A percentile compares a stretch with the other conserved stretches of the same genome.
Evolutionary conservation across 768 basidiomycete genomes (phyloP).

Genomic region (Russula dissimulans): DNA sequence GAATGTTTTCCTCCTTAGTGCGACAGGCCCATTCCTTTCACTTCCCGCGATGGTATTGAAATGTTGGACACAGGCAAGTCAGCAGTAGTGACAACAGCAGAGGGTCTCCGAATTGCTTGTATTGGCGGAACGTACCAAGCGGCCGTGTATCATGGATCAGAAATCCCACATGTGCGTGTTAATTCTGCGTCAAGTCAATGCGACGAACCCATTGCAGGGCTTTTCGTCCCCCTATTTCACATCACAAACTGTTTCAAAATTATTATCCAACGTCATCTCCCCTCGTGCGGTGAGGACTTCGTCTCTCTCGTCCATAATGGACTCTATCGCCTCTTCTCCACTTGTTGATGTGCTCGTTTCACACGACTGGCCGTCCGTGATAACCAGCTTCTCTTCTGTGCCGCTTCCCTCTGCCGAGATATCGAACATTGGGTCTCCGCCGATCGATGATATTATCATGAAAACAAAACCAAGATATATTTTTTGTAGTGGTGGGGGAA

Average conservation of each 20-base stretch:
- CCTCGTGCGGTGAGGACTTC: conserved; percentile 40
- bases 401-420: conserved; percentile 38
- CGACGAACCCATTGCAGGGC: conserved; percentile 37
- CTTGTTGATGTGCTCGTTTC: conserved; percentile 76
- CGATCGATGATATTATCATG: conserved; percentile 55
- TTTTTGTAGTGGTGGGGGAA: conserved; percentile 58
- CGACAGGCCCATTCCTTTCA: conserved; percentile 24
- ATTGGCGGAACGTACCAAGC: conserved; percentile 70
- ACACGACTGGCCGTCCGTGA: conserved; percentile 62
- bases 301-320: conserved; percentile 60
- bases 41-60: not conserved
- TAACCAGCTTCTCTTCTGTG: conserved; percentile 52
- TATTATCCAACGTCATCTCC: conserved; percentile 60
- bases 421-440: conserved; percentile 37
- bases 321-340: conserved; percentile 50
- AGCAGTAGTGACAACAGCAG: conserved; percentile 65
- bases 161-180: conserved; percentile 51
- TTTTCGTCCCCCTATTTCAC: conserved; percentile 73
- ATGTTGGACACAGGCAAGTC: conserved; percentile 56
- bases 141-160: conserved; percentile 47
- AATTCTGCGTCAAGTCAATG: conserved; percentile 43
- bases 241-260: conserved; percentile 55
- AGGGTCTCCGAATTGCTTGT: conserved; percentile 78
- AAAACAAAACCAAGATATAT: conserved; percentile 80
- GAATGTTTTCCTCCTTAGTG: conserved; percentile 82